These are phyloP conservation scores for Cryptococcus floricola DNA, from an alignment of 1,284 basidiomycete genomes.

Conservation along the genomic window DNA sequence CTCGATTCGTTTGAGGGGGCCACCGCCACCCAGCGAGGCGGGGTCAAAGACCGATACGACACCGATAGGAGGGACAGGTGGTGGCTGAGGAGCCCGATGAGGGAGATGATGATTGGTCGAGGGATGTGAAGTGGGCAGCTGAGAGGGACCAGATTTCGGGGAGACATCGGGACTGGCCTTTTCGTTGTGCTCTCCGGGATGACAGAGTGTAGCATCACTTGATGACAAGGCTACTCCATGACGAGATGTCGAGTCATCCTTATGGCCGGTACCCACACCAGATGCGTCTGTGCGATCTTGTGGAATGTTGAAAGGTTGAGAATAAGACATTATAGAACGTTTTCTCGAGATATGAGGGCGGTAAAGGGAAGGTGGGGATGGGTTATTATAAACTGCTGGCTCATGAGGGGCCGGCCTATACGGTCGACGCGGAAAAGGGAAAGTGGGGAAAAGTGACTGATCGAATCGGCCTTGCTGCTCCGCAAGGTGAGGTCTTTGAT, in stretches of 20 bases:
- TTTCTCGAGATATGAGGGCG: background rate
- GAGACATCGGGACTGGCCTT: background rate
- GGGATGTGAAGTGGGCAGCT: background rate
- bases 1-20: constrained; percentile 33
- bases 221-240: constrained; percentile 3
- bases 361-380: background rate
- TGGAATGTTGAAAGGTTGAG: background rate
- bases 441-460: background rate
- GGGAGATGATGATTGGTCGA: background rate
- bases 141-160: background rate
- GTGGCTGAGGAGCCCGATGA: background rate
- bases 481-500: no score
- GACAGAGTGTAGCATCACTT: constrained; percentile 7
- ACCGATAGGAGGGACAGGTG: constrained; percentile 19
- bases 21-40: constrained; percentile 34
- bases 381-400: background rate
- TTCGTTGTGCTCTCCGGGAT: background rate
- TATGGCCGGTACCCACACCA: background rate
- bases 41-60: constrained; percentile 36
- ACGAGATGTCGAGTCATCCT: background rate
- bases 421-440: background rate
- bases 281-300: background rate
- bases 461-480: background rate
- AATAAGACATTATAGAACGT: background rate
- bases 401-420: constrained; percentile 1